Base-by-base conservation (phyloP, 805 yeast genomes). In the Nakazawaea wickerhamii region DNA sequence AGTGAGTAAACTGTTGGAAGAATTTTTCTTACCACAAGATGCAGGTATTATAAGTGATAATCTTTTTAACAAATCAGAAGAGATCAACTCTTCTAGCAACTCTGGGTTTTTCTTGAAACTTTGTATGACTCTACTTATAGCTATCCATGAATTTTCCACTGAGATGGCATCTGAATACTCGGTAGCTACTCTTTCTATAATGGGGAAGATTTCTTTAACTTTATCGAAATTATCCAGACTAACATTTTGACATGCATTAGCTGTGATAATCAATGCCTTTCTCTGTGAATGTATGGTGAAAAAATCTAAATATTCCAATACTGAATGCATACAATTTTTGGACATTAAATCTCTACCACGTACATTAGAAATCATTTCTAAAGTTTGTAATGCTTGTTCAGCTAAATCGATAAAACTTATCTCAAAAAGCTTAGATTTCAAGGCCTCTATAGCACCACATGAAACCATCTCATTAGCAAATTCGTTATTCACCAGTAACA, bases 221-320 rank as follows among this genome's bases (percentile, higher is more conserved):
- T 67, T 64, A 3, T 61, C 61, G 38, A 78, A 73, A 48, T 75
- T 73, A 1, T 64, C 53, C 2, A 49, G 44, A 8, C 68, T 65
- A 2, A 83, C 66, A 31, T 64, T 64, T 8, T 71, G 65, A 49
- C 87, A 78, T 3, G 90, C 68, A 52, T 83, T 81, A 3, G 93
- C 82, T 14, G 84, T 83, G 28, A 85, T 83, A 1, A 70, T 64
- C 27, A 89, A 63, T 13, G 95, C 87, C 49, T 88, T 84, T 42
- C 95, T 67, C 59, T 91, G 98, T 1, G 95, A 85, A 62, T 87
- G 95, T 17, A 80, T 72, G 1, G 96, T 85, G 59, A 91, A 84
- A 55, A 91, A 91, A 57, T 93, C 98, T 47, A 90, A 67, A 54
- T 79, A 86, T 53, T 75, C 77, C 35, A 93, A 60, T 48, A 86